These are phyloP conservation scores for Blastobotrys proliferans DNA, from an alignment of 1,139 yeast species.

Conservation along the genomic window DNA sequence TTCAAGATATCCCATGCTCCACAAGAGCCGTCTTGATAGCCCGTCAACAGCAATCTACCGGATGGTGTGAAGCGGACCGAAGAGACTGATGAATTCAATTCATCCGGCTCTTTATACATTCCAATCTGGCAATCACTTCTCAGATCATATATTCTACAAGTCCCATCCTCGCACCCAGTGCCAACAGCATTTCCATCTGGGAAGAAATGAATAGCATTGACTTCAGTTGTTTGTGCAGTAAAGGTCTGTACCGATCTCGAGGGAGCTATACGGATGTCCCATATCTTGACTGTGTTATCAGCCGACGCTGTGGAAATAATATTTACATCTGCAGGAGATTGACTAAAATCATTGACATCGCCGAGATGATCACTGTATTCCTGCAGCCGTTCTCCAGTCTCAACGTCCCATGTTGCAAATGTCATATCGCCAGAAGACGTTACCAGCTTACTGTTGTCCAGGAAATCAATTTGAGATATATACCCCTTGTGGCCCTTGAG, in stretches of 20 bases:
- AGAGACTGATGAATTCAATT: constrained; percentile 39
- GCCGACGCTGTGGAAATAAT: constrained; percentile 86
- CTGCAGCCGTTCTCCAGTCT: constrained; percentile 49
- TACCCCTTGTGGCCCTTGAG: constrained; percentile 82
- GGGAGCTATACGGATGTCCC: constrained; percentile 88
- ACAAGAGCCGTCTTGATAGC: constrained; percentile 74
- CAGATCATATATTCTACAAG: constrained; percentile 66
- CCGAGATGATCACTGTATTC: constrained; percentile 75
- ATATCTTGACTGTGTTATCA: constrained; percentile 88
- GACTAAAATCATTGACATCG: constrained; percentile 61
- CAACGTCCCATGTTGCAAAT: constrained; percentile 74
- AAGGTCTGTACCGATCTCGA: constrained; percentile 67
- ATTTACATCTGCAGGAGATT: constrained; percentile 40
- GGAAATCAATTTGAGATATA: constrained; percentile 68
- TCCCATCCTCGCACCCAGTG: constrained; percentile 78
- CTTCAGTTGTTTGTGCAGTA: constrained; percentile 58
- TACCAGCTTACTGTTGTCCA: constrained; percentile 51
- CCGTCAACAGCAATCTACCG: constrained; percentile 70
- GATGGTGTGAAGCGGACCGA: constrained; percentile 71
- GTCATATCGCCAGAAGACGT: constrained; percentile 86
- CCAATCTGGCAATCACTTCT: constrained; percentile 72
- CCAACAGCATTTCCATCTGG: constrained; percentile 58
- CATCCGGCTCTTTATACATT: constrained; percentile 42
- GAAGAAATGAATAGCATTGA: constrained; percentile 60
- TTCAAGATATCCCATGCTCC: constrained; percentile 75